Evolutionary conservation across 148 eudicot species (phyloP), one percentile per base, ranked within the genome.

Genomic region (Chenopodium berlandieri): DNA sequence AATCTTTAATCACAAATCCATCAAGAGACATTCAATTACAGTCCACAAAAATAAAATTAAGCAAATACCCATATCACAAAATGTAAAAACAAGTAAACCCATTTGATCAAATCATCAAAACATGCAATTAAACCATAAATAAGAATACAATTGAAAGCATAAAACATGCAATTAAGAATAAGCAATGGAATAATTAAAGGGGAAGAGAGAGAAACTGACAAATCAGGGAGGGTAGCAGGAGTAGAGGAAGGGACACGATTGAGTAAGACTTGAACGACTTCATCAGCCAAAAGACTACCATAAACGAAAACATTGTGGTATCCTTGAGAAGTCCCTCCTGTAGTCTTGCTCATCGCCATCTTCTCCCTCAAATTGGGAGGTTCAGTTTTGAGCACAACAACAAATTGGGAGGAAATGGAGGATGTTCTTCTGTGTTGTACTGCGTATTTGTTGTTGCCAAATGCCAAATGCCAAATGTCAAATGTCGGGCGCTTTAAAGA

Each of bases 201-300:
- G 30, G 47, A 65, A 30, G 47, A 75, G 73, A 63, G 78, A 77
- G 81, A 80, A 82, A 85, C 90, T 44, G 47, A 94, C 97, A 78
- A 86, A 82, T 81, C 81, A 69, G 83, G 79, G 70, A 94, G 94
- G 62, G 76, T 48, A 23, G 97, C 97, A 50, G 92, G 91, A 75
- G 88, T 87, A 25, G 85, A 85, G 12, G 64, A 34, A 77, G 98
- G 97, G 44, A 91, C 73, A 20, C 97, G 94, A 16, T 85, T 85
- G 79, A 94, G 80, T 30, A 94, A 85, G 20, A 88, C 88, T 5
- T 79, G 83, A 80, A 91, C 98, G 60, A 94, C 93, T 80, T 92
- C 91, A 73, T 94, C 94, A 4, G 97, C 91, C 52, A 90, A 80
- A 27, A 94, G 87, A 80, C 96, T 94, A 63, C 98, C 98, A 82